These are phyloP conservation scores for Vigna radiata DNA, from an alignment of 306 rosid species.

Conservation along the genomic window DNA sequence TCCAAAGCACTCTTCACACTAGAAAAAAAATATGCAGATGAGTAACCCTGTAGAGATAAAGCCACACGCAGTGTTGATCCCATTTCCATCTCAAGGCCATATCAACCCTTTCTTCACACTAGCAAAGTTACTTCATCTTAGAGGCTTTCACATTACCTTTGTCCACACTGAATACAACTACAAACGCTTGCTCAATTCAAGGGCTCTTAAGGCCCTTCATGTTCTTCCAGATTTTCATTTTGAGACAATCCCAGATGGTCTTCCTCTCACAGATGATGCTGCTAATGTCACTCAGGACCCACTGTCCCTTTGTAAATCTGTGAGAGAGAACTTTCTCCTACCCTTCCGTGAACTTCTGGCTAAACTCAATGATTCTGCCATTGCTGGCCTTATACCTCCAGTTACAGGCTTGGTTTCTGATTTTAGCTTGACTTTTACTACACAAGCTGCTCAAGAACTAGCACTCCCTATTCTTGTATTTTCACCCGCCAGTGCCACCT, in stretches of 20 bases:
- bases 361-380: background rate
- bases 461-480: background rate
- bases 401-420: background rate
- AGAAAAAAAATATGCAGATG: background rate
- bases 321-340: background rate
- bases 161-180: conserved; percentile 8
- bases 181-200: background rate
- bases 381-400: background rate
- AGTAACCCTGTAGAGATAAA: background rate
- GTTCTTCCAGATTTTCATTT: background rate
- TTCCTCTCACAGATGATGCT: background rate
- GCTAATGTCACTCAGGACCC: background rate
- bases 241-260: conserved; percentile 5
- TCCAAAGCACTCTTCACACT: background rate
- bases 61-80: background rate
- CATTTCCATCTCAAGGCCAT: background rate
- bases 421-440: background rate
- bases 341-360: background rate
- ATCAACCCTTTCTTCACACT: background rate
- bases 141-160: conserved; percentile 11
- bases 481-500: background rate
- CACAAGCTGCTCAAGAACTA: background rate
- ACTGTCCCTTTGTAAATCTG: background rate
- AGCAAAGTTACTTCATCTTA: background rate
- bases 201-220: background rate